Evolutionary conservation across 2,329 filamentous ascomycete species (phyloP).

Genomic region (Colletotrichum eleusines): DNA sequence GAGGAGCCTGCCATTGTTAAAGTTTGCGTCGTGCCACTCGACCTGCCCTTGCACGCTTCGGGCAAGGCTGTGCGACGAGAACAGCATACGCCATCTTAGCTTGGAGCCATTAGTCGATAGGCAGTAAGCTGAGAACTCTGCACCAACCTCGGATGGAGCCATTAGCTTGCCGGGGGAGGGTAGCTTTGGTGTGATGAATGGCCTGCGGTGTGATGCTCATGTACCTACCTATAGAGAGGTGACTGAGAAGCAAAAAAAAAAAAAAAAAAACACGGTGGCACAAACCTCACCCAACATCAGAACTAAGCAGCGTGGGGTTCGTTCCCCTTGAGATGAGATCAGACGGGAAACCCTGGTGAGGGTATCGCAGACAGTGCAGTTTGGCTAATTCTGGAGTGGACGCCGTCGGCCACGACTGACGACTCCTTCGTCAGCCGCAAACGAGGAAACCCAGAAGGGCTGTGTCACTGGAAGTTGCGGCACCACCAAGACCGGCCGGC

Average conservation of each 20-base stretch:
- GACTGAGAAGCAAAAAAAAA: background rate
- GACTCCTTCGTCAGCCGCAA: constrained; percentile 16
- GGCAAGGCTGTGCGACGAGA: constrained; percentile 24
- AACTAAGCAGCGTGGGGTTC: constrained; percentile 14
- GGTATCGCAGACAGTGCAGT: constrained; percentile 3
- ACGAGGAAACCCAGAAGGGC: constrained; percentile 8
- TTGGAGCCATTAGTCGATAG: background rate
- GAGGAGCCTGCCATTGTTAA: constrained; percentile 25
- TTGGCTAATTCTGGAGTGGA: constrained; percentile 33
- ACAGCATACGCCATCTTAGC: constrained; percentile 27
- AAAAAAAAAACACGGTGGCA: background rate
- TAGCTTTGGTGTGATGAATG: too few species aligned
- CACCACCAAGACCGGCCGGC: background rate
- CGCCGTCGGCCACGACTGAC: constrained; percentile 38
- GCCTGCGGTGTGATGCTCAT: background rate
- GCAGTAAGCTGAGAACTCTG: background rate
- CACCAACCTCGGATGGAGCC: too few species aligned
- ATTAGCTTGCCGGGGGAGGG: background rate
- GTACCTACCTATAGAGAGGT: too few species aligned
- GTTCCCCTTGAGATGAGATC: constrained; percentile 4
- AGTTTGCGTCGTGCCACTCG: constrained; percentile 13
- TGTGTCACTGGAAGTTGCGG: constrained; percentile 18
- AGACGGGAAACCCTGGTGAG: constrained; percentile 15
- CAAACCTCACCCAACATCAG: background rate
- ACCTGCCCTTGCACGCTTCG: constrained; percentile 21